Base-by-base conservation (phyloP, 805 yeast species). In the Starmerella apis region DNA sequence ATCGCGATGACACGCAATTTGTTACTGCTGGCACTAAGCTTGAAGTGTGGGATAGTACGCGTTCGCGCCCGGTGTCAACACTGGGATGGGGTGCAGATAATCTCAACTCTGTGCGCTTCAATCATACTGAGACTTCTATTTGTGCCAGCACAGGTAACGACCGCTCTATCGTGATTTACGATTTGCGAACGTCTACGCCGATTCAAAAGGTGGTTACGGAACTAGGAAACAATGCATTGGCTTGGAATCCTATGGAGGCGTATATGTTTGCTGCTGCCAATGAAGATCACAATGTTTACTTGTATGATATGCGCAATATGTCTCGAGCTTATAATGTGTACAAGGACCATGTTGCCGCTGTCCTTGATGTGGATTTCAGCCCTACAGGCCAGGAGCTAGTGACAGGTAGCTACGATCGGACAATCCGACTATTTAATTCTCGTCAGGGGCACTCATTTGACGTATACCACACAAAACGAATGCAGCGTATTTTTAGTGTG, bases 211-310 rank as follows among this genome's bases (percentile, higher is more conserved):
- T 90, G 52, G 83, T 83, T 43, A 84, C 92, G 24, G 71, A 79
- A 18, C 72, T 92, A 75, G 75, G 94, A 60, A 84, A 88, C 18
- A 92, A 92, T 66, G 74, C 90, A 43, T 73, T 92, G 23, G 75
- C 87, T 49, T 92, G 97, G 97, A 92, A 92, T 68, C 99, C 99
- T 4, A 85, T 92, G 82, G 97, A 92, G 67, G 95, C 97, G 1
- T 92, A 78, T 69, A 80, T 83, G 63, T 90, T 92, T 69, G 96
- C 88, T 16, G 79, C 85, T 36, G 97, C 86, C 2, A 79, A 79
- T 62, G 99, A 92, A 68, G 97, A 92, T 70, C 96, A 90, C 67
- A 92, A 92, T 65, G 80, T 83, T 9, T 92, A 92, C 65, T 74
- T 83, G 48, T 94, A 95, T 79, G 99, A 92, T 68, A 90, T 94